A percentile compares a stretch with the other conserved stretches of the same genome.
phyloP scores from a whole-genome alignment of 495 filamentous ascomycete genomes.

The Aspergillus olivimuriae region DNA sequence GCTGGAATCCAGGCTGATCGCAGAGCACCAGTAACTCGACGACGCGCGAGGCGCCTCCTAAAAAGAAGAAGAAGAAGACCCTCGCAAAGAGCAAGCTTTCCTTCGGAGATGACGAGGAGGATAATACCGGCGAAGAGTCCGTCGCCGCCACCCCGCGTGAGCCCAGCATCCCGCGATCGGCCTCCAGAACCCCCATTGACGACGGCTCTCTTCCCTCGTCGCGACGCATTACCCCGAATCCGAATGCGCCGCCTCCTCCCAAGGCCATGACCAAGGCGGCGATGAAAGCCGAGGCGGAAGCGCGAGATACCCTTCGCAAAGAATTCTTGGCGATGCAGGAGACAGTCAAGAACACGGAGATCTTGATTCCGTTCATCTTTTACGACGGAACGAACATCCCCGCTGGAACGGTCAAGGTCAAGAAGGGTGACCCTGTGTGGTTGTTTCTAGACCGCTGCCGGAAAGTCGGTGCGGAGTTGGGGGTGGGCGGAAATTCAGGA shows the following conservation, averaged over 20 bases:
- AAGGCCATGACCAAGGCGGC: slow-evolving; percentile 83
- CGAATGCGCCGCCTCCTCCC: slow-evolving; percentile 60
- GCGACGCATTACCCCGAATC: slow-evolving; percentile 59
- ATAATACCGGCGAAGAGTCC: slow-evolving; percentile 32
- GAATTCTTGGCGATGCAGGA: slow-evolving; percentile 83
- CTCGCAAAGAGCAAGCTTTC: slow-evolving; percentile 62
- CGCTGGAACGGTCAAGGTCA: slow-evolving; percentile 71
- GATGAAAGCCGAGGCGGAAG: slow-evolving; percentile 70
- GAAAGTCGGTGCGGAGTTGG: slow-evolving; percentile 81
- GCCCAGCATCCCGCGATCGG: slow-evolving; percentile 28
- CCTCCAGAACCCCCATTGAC: slow-evolving; percentile 35
- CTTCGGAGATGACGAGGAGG: slow-evolving; percentile 57
- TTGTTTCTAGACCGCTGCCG: slow-evolving; percentile 83
- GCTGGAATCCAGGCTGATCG: slow-evolving; percentile 26
- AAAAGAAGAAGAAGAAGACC: slow-evolving; percentile 66
- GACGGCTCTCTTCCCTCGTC: slow-evolving; percentile 27
- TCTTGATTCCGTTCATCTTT: slow-evolving; percentile 92
- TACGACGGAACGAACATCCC: slow-evolving; percentile 98
- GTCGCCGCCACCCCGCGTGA: slow-evolving; percentile 30
- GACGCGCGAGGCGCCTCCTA: slow-evolving; percentile 39
- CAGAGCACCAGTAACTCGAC: slow-evolving; percentile 35
- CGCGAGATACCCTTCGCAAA: slow-evolving; percentile 74
- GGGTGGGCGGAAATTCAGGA: slow-evolving; percentile 54
- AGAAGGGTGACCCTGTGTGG: slow-evolving; percentile 90
- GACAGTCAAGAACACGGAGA: slow-evolving; percentile 80